Conservation (phyloP, 2,329 filamentous ascomycete genomes). For the Penicillium sp. region DNA sequence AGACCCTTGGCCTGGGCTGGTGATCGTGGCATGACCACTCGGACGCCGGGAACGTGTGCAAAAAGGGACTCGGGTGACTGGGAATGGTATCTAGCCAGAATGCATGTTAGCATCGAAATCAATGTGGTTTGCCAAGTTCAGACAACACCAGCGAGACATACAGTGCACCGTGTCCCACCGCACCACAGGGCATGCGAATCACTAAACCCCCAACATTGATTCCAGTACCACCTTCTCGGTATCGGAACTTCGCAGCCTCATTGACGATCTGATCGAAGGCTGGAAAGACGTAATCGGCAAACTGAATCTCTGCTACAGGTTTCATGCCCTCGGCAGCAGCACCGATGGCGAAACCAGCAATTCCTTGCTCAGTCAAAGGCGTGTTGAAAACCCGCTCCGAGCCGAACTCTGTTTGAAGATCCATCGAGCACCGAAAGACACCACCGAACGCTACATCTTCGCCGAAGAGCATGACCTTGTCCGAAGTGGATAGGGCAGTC, state of each 20-base stretch:
- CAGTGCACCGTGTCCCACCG: conserved; percentile 84
- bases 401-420: conserved; percentile 84
- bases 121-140: too few relatives aligned
- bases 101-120: background rate
- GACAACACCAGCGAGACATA: conserved; percentile 36
- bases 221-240: conserved; percentile 68
- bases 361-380: conserved; percentile 89
- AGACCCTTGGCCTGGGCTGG: conserved; percentile 88
- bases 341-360: conserved; percentile 91
- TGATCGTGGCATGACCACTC: conserved; percentile 83
- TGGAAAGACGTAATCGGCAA: conserved; percentile 91
- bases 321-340: conserved; percentile 88
- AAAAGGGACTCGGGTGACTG: conserved; percentile 89
- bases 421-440: conserved; percentile 93
- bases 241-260: conserved; percentile 86
- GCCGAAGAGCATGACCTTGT: conserved; percentile 87
- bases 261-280: conserved; percentile 95
- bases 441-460: conserved; percentile 97
- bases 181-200: conserved; percentile 86
- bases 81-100: conserved; percentile 66
- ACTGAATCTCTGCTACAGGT: conserved; percentile 92
- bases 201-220: conserved; percentile 77
- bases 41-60: conserved; percentile 81
- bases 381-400: conserved; percentile 94
- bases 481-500: conserved; percentile 79